Evolutionary conservation across 1,284 basidiomycete species (phyloP), one percentile per base, ranked within the genome.

Genomic region (Ceratorhiza oryzae-sativae): DNA sequence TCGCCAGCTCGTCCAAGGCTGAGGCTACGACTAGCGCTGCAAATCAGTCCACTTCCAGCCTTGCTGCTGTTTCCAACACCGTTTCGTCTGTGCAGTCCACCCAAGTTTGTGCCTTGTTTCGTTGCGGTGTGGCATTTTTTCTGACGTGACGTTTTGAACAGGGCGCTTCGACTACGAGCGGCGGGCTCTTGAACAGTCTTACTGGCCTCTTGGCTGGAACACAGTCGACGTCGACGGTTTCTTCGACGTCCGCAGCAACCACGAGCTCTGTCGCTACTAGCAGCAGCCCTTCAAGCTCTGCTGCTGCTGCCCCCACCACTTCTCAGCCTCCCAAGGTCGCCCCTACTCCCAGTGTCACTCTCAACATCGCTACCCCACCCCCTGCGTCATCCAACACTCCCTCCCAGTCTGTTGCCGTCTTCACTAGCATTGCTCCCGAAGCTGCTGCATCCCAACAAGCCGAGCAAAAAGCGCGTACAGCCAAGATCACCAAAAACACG

Each of bases 401-500:
- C 62, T 27, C 62, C 49, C 60, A 56, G 20, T 25, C 65, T 48
- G 13, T 62, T 18, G 55, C 74, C 4, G 55, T 61, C 13, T 48
- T 71, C 15, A 67, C 42, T 18, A 56, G 75, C 6, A 67, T 75
- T 4, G 59, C 77, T 12, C 73, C 76, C 1, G 73, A 74, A 8
- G 71, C 74, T 18, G 75, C 71, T 25, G 61, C 63, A 3, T 48
- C 72, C 18, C n/a, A 59, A 39, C 23, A 25, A 41, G 62, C 62
- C n/a, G 67, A 25, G 27, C 8, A n/a, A 32, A 56, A 42, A 12
- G 34, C 34, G 23, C 74, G 76, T 23, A 51, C 72, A 34, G 32
- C 25, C 9, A 78, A 74, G 67, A 72, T 84, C 63, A 80, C 85
- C 56, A 85, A 84, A 76, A 84, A 84, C 25, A 87, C 90, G 4